A percentile compares a stretch with the other conserved stretches of the same genome.
These are phyloP conservation scores for Chytriomyces hyalinus DNA, from an alignment of 192 early-diverging fungal species.

Conservation along the genomic window DNA sequence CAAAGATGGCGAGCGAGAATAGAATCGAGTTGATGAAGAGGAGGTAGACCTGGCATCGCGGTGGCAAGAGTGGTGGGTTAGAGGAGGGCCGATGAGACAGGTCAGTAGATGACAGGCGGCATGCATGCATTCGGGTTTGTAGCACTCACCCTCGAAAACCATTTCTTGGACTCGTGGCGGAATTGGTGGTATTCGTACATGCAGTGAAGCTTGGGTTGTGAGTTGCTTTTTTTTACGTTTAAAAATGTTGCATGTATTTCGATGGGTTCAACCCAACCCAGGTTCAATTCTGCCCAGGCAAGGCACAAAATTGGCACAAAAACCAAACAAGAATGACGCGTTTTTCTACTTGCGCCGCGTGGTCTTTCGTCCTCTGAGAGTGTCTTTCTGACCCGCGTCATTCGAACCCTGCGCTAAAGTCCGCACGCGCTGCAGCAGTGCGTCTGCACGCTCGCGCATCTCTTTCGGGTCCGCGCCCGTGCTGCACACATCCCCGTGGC, in stretches of 20 bases:
- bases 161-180: conserved; percentile 29
- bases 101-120: background rate
- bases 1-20: background rate
- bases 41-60: conserved; percentile 12
- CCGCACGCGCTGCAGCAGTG: background rate
- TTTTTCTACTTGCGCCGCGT: background rate
- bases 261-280: background rate
- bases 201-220: background rate
- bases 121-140: background rate
- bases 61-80: background rate
- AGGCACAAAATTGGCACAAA: too few relatives aligned
- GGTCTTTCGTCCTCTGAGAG: background rate
- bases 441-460: conserved; percentile 22
- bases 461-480: background rate
- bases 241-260: background rate
- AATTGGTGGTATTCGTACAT: conserved; percentile 15
- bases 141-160: conserved; percentile 27
- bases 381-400: background rate
- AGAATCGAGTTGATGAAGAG: conserved; percentile 14
- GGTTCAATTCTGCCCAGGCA: background rate
- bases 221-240: background rate
- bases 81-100: background rate
- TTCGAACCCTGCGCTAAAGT: background rate
- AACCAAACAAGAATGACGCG: background rate
- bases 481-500: conserved; percentile 4